Percentiles rank a stretch among this genome's conserved stretches.
These are phyloP conservation scores for Eremomyces bilateralis DNA, from an alignment of 495 filamentous ascomycete genomes.

Conservation along the genomic window DNA sequence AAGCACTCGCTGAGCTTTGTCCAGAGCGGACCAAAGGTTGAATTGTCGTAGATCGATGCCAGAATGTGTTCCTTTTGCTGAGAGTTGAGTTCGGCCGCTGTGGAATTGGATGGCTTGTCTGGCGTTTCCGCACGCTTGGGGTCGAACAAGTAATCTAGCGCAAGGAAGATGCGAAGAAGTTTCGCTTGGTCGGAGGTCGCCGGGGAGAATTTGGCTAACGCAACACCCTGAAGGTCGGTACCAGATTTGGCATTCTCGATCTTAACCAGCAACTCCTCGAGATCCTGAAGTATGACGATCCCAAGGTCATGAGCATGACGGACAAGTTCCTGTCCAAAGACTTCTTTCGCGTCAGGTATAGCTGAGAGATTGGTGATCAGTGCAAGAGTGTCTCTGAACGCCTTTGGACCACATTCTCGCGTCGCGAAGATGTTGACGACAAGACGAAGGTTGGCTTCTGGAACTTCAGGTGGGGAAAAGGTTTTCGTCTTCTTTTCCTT, in stretches of 20 bases:
- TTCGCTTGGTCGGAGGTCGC: constrained; percentile 91
- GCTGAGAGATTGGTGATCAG: constrained; percentile 94
- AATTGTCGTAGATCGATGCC: constrained; percentile 67
- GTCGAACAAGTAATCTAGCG: constrained; percentile 77
- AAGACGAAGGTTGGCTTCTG: constrained; percentile 70
- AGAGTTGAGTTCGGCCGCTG: constrained; percentile 5
- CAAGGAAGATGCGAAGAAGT: constrained; percentile 76
- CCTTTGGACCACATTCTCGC: constrained; percentile 88
- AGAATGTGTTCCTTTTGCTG: constrained; percentile 58
- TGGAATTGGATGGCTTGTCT: constrained; percentile 23
- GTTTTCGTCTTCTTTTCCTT: constrained; percentile 44
- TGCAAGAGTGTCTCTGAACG: constrained; percentile 86
- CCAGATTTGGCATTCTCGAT: constrained; percentile 71
- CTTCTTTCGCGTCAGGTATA: constrained; percentile 70
- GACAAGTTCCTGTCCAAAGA: constrained; percentile 82
- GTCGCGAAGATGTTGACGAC: constrained; percentile 92
- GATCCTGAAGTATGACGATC: constrained; percentile 58
- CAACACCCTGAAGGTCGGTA: constrained; percentile 85
- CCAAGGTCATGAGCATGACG: constrained; percentile 65
- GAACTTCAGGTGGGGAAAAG: constrained; percentile 67
- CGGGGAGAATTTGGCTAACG: constrained; percentile 86
- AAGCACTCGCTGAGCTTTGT: constrained; percentile 84
- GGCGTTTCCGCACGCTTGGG: constrained; percentile 28
- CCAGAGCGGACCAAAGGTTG: constrained; percentile 80
- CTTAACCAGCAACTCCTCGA: constrained; percentile 70